Conservation (phyloP, 257 asterid species). For the Petunia axillaris region DNA sequence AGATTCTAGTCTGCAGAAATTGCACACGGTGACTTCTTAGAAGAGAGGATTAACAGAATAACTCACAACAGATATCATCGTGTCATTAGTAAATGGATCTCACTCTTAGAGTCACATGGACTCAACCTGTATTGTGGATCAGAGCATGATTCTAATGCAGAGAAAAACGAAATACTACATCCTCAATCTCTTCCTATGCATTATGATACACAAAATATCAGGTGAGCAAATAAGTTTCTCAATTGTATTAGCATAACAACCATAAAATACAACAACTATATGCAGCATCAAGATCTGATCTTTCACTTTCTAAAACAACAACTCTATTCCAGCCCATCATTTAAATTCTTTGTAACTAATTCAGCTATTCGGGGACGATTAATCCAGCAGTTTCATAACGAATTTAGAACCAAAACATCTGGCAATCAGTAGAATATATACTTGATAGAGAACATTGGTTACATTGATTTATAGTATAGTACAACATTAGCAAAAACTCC, state of each 20-base stretch:
- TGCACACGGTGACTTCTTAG: background rate
- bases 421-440: background rate
- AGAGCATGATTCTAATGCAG: background rate
- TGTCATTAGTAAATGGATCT: background rate
- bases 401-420: background rate
- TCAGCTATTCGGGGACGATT: background rate
- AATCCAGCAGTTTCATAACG: background rate
- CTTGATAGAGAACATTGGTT: background rate
- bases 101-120: background rate
- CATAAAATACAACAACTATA: background rate
- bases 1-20: background rate
- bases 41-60: constrained; percentile 1
- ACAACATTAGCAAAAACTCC: background rate
- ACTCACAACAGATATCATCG: background rate
- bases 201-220: background rate
- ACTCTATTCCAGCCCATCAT: background rate
- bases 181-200: background rate
- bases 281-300: background rate
- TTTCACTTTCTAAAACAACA: too few relatives aligned
- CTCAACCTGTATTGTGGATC: background rate
- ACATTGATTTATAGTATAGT: background rate
- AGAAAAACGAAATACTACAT: background rate
- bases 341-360: background rate
- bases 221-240: background rate
- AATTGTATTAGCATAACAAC: background rate